phyloP scores from a whole-genome alignment of 2,329 filamentous ascomycete genomes.

The Aplosporella prunicola region DNA sequence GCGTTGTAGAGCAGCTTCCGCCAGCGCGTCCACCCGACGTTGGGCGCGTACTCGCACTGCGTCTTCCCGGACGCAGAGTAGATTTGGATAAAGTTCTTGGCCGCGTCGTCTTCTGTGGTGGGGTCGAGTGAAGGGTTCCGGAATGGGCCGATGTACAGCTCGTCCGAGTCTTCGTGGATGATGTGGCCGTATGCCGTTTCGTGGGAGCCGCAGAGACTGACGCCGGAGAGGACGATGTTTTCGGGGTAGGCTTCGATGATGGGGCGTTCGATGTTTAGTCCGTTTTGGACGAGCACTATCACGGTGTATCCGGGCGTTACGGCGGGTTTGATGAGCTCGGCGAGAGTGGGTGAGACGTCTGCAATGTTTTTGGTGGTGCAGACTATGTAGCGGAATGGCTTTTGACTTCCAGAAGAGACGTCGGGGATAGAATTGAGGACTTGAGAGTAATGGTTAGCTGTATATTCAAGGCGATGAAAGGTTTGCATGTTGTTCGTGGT shows the following conservation, averaged over 20 bases:
- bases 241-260: constrained; percentile 40
- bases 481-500: no score
- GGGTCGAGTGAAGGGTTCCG: constrained; percentile 23
- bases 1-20: constrained; percentile 44
- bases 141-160: constrained; percentile 43
- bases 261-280: constrained; percentile 51
- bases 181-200: constrained; percentile 41
- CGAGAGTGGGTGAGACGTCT: constrained; percentile 41
- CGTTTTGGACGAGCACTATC: constrained; percentile 52
- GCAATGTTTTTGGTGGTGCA: constrained; percentile 50
- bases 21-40: constrained; percentile 39
- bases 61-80: constrained; percentile 41
- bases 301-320: constrained; percentile 42
- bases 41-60: constrained; percentile 30
- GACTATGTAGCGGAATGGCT: constrained; percentile 46
- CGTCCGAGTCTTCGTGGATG: constrained; percentile 44
- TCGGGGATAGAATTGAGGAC: constrained; percentile 42
- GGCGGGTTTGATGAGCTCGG: constrained; percentile 43
- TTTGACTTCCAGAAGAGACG: constrained; percentile 22
- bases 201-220: constrained; percentile 43
- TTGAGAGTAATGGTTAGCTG: no score
- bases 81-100: constrained; percentile 36
- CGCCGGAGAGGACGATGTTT: constrained; percentile 44
- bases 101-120: constrained; percentile 19
- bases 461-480: no score